Evolutionary conservation across 2,329 filamentous ascomycete genomes (phyloP).

Genomic region (Cladosporium velox): DNA sequence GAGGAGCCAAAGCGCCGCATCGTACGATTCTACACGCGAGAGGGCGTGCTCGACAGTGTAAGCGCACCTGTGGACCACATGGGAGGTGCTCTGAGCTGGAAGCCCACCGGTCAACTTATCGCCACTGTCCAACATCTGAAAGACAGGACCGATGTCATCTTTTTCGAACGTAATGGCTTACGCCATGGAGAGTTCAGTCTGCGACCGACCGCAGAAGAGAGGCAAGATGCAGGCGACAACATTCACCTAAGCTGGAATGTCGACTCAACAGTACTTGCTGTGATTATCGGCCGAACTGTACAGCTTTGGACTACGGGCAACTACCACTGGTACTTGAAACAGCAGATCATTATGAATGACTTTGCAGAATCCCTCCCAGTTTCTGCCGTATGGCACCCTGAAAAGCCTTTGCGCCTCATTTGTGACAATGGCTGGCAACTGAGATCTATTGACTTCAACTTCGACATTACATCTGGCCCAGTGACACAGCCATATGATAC

Average conservation of each 20-base stretch:
- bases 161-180: conserved; percentile 96
- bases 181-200: conserved; percentile 94
- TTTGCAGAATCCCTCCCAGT: background rate
- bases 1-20: conserved; percentile 70
- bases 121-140: conserved; percentile 76
- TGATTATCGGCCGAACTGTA: conserved; percentile 71
- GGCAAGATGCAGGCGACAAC: conserved; percentile 55
- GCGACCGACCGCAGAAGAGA: conserved; percentile 62
- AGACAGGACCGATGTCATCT: conserved; percentile 76
- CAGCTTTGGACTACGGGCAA: conserved; percentile 97
- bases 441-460: conserved; percentile 62
- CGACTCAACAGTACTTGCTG: conserved; percentile 86
- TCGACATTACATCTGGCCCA: conserved; percentile 68
- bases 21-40: conserved; percentile 86
- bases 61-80: conserved; percentile 92
- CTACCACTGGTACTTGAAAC: conserved; percentile 97
- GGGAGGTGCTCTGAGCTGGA: conserved; percentile 86
- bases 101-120: conserved; percentile 85
- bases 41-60: conserved; percentile 87
- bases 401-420: conserved; percentile 72
- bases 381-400: conserved; percentile 71
- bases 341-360: conserved; percentile 62
- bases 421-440: conserved; percentile 24
- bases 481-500: conserved; percentile 71
- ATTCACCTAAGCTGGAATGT: conserved; percentile 82